phyloP scores from a whole-genome alignment of 768 basidiomycete genomes.

The Rubroboletus pulcherrimus region DNA sequence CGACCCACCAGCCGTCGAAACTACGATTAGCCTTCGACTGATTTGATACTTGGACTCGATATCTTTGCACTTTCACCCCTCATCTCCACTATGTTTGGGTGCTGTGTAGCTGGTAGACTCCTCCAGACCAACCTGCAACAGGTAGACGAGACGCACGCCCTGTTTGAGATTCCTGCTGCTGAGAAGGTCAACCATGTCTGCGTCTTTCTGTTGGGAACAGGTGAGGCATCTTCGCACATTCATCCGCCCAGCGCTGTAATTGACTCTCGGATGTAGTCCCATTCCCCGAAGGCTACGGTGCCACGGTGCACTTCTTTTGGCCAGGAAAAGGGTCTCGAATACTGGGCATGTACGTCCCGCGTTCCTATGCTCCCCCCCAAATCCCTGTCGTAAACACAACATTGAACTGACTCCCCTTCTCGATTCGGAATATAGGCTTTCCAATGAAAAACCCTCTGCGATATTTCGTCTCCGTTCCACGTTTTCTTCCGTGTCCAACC shows the following conservation, averaged over 20 bases:
- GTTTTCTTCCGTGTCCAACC: conserved; percentile 38
- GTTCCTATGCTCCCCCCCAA: conserved; percentile 21
- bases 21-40: not conserved
- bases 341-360: conserved; percentile 68
- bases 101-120: conserved; percentile 71
- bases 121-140: conserved; percentile 79
- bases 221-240: conserved; percentile 38
- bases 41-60: not conserved
- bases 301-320: conserved; percentile 83
- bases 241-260: not conserved
- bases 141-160: conserved; percentile 78
- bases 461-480: conserved; percentile 79
- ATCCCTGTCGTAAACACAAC: not conserved
- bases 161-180: conserved; percentile 70
- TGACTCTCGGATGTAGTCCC: conserved; percentile 42
- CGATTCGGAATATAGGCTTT: conserved; percentile 50
- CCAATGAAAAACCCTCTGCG: conserved; percentile 86
- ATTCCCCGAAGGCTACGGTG: conserved; percentile 81
- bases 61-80: not conserved
- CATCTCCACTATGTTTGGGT: conserved; percentile 61
- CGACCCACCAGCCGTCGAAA: not conserved
- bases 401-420: not conserved
- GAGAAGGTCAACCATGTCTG: conserved; percentile 80
- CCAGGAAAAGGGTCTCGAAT: conserved; percentile 85
- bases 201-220: conserved; percentile 77